Base-by-base conservation (phyloP, 768 basidiomycete genomes). In the Auriscalpium microsporum region DNA sequence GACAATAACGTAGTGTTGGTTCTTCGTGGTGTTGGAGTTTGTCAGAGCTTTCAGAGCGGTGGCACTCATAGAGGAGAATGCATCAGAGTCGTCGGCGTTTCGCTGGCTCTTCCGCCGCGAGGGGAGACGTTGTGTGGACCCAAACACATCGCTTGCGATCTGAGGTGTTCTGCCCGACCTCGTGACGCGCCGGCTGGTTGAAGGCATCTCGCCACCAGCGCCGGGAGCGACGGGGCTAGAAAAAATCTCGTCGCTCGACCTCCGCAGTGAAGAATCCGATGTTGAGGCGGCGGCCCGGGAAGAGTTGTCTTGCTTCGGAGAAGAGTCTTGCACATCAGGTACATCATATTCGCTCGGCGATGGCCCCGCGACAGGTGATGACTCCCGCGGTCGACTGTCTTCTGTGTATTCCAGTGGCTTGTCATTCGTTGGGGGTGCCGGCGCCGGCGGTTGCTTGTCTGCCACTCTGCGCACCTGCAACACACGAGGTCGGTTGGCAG, bases 41-140 rank as follows among this genome's bases (percentile, higher is more conserved):
- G 89, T 92, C 53, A 92, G 75, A 38, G 82, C 75, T 64, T 80
- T 84, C 56, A 91, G 71, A 8, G 86, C 83, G 1, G 79, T 75
- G 17, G 82, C 78, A 52, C 78, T 85, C 82, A 90, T 84, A 35
- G 83, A 80, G 51, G 77, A 74, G 66, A 87, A 86, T 17, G 69
- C 68, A 49, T 73, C 70, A 5, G 71, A 72, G 37, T 75, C 70
- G 14, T 63, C 59, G 17, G 45, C n/a, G 19, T 16, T 34, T 34
- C 37, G 58, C 13, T 49, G 46, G 5, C 49, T 11, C 33, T 51
- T 58, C 8, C 40, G 40, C 50, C 58, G 47, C 36, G 46, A 55
- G 36, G 36, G 52, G 19, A 53, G 16, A 2, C 45, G 53, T 17
- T 42, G 54, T 37, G 52, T 62, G 19, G 58, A 48, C 8, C 67